phyloP scores from a whole-genome alignment of 2,329 filamentous ascomycete species.

The Xylariaceae sp. region DNA sequence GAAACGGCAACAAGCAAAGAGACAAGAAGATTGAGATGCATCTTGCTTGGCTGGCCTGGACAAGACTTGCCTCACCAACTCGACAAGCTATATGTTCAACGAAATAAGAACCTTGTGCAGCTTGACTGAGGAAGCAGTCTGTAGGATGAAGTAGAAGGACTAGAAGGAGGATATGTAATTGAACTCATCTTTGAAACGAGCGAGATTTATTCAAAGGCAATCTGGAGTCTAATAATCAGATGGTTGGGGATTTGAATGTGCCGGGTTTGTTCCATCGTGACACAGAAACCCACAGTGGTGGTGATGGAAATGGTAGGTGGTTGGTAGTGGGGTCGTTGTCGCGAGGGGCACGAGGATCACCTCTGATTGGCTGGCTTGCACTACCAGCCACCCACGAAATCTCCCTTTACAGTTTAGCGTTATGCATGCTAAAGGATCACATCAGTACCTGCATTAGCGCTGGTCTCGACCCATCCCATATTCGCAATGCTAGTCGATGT shows the following conservation, averaged over 20 bases:
- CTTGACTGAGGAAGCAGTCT: slow-evolving; percentile 19
- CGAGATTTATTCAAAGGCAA: slow-evolving; percentile 44
- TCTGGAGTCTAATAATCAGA: slow-evolving; percentile 45
- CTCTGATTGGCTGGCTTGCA: slow-evolving; percentile 14
- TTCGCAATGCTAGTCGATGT: background rate
- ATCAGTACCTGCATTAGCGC: slow-evolving; percentile 23
- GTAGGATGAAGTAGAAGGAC: slow-evolving; percentile 13
- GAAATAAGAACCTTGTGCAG: slow-evolving; percentile 15
- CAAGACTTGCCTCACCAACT: slow-evolving; percentile 10
- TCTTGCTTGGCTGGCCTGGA: slow-evolving; percentile 32
- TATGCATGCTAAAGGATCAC: background rate
- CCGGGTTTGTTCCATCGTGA: background rate
- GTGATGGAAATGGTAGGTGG: slow-evolving; percentile 10
- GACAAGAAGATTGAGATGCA: slow-evolving; percentile 38
- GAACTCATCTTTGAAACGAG: slow-evolving; percentile 7
- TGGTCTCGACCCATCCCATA: background rate
- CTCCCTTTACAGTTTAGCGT: background rate
- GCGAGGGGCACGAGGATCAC: background rate
- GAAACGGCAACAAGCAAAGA: slow-evolving; percentile 35
- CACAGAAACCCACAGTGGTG: background rate
- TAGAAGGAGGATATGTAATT: background rate
- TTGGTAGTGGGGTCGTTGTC: slow-evolving; percentile 12
- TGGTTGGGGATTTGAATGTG: slow-evolving; percentile 20
- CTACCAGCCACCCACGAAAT: slow-evolving; percentile 19
- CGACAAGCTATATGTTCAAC: background rate